Evolutionary conservation across 2,329 filamentous ascomycete genomes (phyloP).

Genomic region (Colletotrichum eremochloae): DNA sequence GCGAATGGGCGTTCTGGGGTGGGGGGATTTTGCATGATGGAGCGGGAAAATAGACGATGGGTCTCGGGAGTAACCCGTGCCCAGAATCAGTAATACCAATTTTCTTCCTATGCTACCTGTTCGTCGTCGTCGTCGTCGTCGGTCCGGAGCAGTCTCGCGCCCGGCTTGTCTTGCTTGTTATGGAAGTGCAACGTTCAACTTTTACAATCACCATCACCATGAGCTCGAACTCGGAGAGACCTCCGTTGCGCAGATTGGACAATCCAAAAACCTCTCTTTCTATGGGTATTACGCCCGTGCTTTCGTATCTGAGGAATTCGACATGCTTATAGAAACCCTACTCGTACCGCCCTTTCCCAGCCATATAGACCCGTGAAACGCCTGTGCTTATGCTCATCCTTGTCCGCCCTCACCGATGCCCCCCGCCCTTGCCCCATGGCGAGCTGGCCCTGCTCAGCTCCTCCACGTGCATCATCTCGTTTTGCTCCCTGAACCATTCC

Average conservation of each 20-base stretch:
- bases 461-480: slow-evolving; percentile 56
- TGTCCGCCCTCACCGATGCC: slow-evolving; percentile 10
- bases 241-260: neutral
- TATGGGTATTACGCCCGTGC: slow-evolving; percentile 35
- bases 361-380: slow-evolving; percentile 27
- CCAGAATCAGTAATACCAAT: slow-evolving; percentile 5
- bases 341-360: slow-evolving; percentile 41
- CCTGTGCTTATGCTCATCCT: slow-evolving; percentile 37
- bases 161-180: neutral
- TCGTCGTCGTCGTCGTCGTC: neutral
- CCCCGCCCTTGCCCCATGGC: slow-evolving; percentile 49
- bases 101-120: neutral
- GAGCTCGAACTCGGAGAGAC: neutral
- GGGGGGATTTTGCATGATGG: neutral
- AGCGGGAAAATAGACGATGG: too few species aligned
- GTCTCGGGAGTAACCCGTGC: neutral
- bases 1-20: slow-evolving; percentile 15
- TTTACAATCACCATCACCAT: neutral
- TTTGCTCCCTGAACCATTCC: slow-evolving; percentile 63
- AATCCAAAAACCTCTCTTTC: slow-evolving; percentile 38
- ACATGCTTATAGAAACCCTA: slow-evolving; percentile 33
- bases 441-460: slow-evolving; percentile 53
- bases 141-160: neutral
- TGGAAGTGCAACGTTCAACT: neutral
- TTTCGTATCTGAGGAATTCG: slow-evolving; percentile 30